phyloP scores from a whole-genome alignment of 1,284 basidiomycete genomes.

The Rhodotorula sp. region DNA sequence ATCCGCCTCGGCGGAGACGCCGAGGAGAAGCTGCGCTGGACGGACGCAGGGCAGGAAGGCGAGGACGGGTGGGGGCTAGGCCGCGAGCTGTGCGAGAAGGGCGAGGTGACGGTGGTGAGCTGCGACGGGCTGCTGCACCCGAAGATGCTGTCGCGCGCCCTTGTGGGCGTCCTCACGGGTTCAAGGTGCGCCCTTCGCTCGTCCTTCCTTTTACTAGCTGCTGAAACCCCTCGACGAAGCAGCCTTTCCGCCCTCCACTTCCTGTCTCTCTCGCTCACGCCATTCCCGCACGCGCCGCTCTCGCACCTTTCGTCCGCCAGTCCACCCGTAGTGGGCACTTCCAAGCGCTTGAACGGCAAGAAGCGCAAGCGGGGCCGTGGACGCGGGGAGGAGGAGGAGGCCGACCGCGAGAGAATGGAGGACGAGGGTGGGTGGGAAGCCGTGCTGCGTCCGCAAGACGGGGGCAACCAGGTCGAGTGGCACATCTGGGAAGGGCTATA shows the following conservation, averaged over 20 bases:
- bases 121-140: constrained; percentile 34
- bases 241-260: constrained; percentile 14
- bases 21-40: constrained; percentile 7
- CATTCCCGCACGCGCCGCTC: constrained; percentile 29
- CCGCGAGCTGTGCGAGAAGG: constrained; percentile 6
- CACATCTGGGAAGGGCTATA: constrained; percentile 28
- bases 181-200: not conserved
- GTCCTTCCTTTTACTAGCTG: too few species aligned
- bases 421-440: constrained; percentile 25
- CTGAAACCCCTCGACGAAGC: not conserved
- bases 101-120: not conserved
- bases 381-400: constrained; percentile 39
- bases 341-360: constrained; percentile 30
- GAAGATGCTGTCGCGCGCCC: not conserved
- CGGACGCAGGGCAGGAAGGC: not conserved
- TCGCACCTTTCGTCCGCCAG: constrained; percentile 20
- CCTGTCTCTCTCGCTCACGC: constrained; percentile 16
- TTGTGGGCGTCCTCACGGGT: not conserved
- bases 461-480: constrained; percentile 6
- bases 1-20: constrained; percentile 1
- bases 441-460: constrained; percentile 4
- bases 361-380: constrained; percentile 37
- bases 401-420: not conserved
- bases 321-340: constrained; percentile 24
- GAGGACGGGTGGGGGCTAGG: constrained; percentile 16